These are phyloP conservation scores for Serendipita indica DNA, from an alignment of 768 basidiomycete species.

Conservation along the genomic window DNA sequence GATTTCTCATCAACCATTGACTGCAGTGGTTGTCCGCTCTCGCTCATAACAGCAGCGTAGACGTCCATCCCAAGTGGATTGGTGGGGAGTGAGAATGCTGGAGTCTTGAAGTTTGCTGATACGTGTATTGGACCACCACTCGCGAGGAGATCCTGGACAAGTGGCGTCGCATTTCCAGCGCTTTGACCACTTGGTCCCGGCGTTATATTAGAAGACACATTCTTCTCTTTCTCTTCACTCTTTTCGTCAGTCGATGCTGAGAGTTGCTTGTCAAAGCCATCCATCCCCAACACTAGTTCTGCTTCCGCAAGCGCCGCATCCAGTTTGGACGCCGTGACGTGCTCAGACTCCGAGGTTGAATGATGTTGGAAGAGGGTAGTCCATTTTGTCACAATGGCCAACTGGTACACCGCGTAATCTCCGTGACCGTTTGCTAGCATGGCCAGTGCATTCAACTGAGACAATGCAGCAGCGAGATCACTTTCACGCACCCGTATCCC, in stretches of 20 bases:
- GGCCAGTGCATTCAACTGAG: slow-evolving; percentile 11
- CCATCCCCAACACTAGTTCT: slow-evolving; percentile 37
- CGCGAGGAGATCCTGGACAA: neutral
- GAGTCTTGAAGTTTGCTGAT: neutral
- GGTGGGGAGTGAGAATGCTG: neutral
- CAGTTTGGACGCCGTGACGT: no score
- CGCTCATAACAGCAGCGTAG: neutral
- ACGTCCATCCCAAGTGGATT: slow-evolving; percentile 8
- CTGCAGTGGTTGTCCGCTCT: neutral
- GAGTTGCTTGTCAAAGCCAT: slow-evolving; percentile 17
- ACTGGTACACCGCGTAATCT: slow-evolving; percentile 13
- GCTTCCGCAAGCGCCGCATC: slow-evolving; percentile 32
- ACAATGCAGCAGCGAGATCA: slow-evolving; percentile 11
- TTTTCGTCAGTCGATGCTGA: slow-evolving; percentile 2
- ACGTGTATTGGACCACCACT: neutral
- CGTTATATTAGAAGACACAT: neutral
- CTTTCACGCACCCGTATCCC: slow-evolving; percentile 9
- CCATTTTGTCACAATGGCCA: neutral
- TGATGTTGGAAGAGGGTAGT: slow-evolving; percentile 28
- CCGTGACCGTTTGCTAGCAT: slow-evolving; percentile 10
- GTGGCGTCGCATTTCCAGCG: neutral
- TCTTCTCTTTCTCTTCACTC: slow-evolving; percentile 6
- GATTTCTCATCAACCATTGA: neutral
- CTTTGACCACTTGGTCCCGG: neutral
- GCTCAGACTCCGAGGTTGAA: slow-evolving; percentile 35